Percentiles rank a stretch among this genome's conserved stretches.
phyloP scores from a whole-genome alignment of 768 basidiomycete genomes.

The Myochromella boudieri region DNA sequence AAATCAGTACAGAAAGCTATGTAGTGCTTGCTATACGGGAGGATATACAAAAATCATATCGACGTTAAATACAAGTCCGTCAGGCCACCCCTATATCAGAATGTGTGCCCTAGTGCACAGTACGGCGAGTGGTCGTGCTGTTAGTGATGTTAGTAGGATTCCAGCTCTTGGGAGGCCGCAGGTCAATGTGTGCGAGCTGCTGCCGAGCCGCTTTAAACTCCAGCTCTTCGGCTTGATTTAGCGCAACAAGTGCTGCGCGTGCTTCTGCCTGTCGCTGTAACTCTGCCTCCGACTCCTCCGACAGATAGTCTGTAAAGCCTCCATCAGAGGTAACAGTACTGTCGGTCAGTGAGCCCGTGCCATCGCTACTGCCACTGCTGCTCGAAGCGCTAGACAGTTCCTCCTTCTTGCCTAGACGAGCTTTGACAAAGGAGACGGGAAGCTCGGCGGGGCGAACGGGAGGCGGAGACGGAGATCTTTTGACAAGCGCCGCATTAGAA shows the following conservation, averaged over 20 bases:
- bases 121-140: slow-evolving; percentile 21
- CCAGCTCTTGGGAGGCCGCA: slow-evolving; percentile 80
- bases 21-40: too few relatives aligned
- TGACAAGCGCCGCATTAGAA: slow-evolving; percentile 15
- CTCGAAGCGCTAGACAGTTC: slow-evolving; percentile 50
- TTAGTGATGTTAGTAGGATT: slow-evolving; percentile 49
- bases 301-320: slow-evolving; percentile 86
- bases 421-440: slow-evolving; percentile 24
- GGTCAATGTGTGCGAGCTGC: slow-evolving; percentile 71
- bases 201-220: slow-evolving; percentile 82
- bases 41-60: slow-evolving; percentile 11
- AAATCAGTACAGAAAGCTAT: slow-evolving; percentile 7
- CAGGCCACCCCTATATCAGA: slow-evolving; percentile 4
- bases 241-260: slow-evolving; percentile 73
- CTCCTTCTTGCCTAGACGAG: slow-evolving; percentile 33
- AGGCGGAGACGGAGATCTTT: slow-evolving; percentile 17
- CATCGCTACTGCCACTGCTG: slow-evolving; percentile 64
- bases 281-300: slow-evolving; percentile 92
- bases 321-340: slow-evolving; percentile 84
- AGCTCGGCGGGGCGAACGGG: slow-evolving; percentile 23
- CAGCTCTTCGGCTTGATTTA: slow-evolving; percentile 75
- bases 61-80: slow-evolving; percentile 2
- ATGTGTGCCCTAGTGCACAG: too few relatives aligned
- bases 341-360: slow-evolving; percentile 64
- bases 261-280: slow-evolving; percentile 84